These are phyloP conservation scores for Sugiyamaella boreocaroliniensis DNA, from an alignment of 805 yeast species.

Conservation along the genomic window DNA sequence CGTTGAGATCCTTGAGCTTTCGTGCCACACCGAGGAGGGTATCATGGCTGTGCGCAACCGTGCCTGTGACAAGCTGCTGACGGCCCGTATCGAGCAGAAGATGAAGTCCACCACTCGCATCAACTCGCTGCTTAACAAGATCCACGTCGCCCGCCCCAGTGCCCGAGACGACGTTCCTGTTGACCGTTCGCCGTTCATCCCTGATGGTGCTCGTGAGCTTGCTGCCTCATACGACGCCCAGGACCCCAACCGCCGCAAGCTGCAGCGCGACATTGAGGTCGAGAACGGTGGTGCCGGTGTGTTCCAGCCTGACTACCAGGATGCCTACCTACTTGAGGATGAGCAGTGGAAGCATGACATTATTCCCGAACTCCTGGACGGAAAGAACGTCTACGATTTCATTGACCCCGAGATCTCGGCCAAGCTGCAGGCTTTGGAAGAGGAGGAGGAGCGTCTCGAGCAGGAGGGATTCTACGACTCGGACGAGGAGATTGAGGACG, in stretches of 20 bases:
- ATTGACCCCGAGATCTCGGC: constrained; percentile 92
- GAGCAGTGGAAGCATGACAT: constrained; percentile 97
- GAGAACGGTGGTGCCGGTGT: constrained; percentile 99
- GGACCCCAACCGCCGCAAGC: constrained; percentile 74
- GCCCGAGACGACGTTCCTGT: constrained; percentile 67
- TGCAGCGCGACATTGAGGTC: constrained; percentile 84
- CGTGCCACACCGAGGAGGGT: constrained; percentile 91
- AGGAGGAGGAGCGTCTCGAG: constrained; percentile 92
- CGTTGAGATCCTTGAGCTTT: constrained; percentile 87
- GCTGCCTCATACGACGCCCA: constrained; percentile 61
- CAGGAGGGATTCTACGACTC: constrained; percentile 93
- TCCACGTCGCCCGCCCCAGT: constrained; percentile 88
- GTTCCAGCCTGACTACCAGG: constrained; percentile 86
- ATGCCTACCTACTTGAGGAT: constrained; percentile 83
- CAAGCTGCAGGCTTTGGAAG: constrained; percentile 90
- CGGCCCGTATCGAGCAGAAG: constrained; percentile 95
- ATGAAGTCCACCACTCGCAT: constrained; percentile 81
- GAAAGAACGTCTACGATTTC: constrained; percentile 95
- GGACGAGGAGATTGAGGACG: constrained; percentile 59
- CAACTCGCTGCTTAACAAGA: constrained; percentile 82
- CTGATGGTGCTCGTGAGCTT: constrained; percentile 55
- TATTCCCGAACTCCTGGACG: constrained; percentile 95
- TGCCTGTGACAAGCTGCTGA: constrained; percentile 93
- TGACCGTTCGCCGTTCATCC: constrained; percentile 72
- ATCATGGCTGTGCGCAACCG: constrained; percentile 93